Evolutionary conservation across 768 basidiomycete species (phyloP).

Genomic region (button mushroom (Agaricus bisporus)): DNA sequence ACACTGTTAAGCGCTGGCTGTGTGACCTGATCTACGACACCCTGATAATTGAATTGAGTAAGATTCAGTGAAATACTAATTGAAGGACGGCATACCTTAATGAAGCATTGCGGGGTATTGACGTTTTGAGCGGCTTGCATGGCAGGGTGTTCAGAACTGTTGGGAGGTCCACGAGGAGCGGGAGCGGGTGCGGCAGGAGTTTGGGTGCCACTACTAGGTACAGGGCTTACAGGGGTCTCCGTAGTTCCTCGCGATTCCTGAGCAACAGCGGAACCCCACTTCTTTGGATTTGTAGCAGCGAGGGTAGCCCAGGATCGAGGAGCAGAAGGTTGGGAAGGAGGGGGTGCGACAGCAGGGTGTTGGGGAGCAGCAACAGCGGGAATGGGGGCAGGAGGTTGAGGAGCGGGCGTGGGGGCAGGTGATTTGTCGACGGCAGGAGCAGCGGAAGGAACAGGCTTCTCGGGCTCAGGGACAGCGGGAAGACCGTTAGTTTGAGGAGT

Average conservation of each 20-base stretch:
- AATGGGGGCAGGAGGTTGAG: constrained; percentile 19
- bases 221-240: constrained; percentile 43
- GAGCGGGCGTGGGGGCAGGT: constrained; percentile 21
- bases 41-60: constrained; percentile 30
- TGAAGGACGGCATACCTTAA: constrained; percentile 57
- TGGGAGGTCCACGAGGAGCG: constrained; percentile 26
- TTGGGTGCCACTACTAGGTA: constrained; percentile 34
- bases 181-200: constrained; percentile 23
- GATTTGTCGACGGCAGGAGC: constrained; percentile 18
- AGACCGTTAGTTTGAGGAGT: constrained; percentile 29
- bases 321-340: constrained; percentile 35
- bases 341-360: constrained; percentile 22
- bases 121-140: constrained; percentile 54
- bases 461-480: constrained; percentile 30
- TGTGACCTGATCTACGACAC: constrained; percentile 65
- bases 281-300: constrained; percentile 74
- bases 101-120: constrained; percentile 78
- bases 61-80: background rate
- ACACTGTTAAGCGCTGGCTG: constrained; percentile 40
- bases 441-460: constrained; percentile 22
- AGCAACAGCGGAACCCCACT: constrained; percentile 82
- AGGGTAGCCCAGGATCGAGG: constrained; percentile 92
- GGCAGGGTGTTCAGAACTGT: constrained; percentile 35
- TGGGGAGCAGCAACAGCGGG: constrained; percentile 25
- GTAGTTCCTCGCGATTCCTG: constrained; percentile 73